Conservation (phyloP, 2,329 filamentous ascomycete species). For the Microascus cirrosus region DNA sequence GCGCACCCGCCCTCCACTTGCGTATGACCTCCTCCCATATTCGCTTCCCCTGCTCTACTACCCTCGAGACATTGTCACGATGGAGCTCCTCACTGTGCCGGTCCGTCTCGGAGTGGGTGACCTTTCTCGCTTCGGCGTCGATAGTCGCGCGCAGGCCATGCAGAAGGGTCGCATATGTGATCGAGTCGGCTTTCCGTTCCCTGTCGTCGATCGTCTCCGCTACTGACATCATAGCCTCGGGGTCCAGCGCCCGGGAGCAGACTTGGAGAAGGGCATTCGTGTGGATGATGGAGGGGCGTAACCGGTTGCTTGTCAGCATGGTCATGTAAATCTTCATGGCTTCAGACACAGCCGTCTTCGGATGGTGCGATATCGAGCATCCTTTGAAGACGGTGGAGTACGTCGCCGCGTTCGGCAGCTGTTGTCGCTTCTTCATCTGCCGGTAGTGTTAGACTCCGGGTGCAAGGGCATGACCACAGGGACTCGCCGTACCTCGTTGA, state of each 20-base stretch:
- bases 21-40: slow-evolving; percentile 72
- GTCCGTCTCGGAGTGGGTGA: slow-evolving; percentile 16
- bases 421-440: slow-evolving; percentile 88
- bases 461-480: slow-evolving; percentile 7
- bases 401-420: slow-evolving; percentile 70
- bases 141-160: slow-evolving; percentile 54
- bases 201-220: slow-evolving; percentile 59
- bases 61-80: slow-evolving; percentile 23
- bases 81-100: neutral
- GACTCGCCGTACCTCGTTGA: slow-evolving; percentile 58
- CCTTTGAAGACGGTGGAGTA: slow-evolving; percentile 77
- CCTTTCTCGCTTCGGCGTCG: slow-evolving; percentile 16
- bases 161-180: slow-evolving; percentile 74
- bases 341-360: slow-evolving; percentile 49
- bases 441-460: slow-evolving; percentile 6
- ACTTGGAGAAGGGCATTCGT: slow-evolving; percentile 81
- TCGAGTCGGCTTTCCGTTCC: slow-evolving; percentile 49
- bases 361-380: slow-evolving; percentile 49
- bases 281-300: slow-evolving; percentile 69
- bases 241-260: slow-evolving; percentile 61
- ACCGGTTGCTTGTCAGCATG: slow-evolving; percentile 51
- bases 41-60: slow-evolving; percentile 54
- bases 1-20: slow-evolving; percentile 61
- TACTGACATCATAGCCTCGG: slow-evolving; percentile 73
- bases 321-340: slow-evolving; percentile 68